These are phyloP conservation scores for Stephanodiscus triporus DNA, from an alignment of 108 stramenopile species.

Conservation along the genomic window DNA sequence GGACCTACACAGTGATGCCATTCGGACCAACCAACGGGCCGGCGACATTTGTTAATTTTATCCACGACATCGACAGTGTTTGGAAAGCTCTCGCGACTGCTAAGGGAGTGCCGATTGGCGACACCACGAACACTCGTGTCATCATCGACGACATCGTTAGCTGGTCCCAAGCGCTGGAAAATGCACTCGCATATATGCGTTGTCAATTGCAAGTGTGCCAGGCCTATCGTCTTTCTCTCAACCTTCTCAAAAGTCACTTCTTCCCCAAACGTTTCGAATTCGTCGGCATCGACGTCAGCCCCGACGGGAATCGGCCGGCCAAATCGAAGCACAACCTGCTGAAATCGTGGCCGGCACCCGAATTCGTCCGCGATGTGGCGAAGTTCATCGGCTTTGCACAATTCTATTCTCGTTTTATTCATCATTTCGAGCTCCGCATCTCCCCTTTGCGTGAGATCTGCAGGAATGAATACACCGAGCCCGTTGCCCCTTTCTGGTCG, in stretches of 20 bases:
- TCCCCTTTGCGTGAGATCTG: not conserved
- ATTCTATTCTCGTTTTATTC: not conserved
- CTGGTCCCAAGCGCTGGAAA: not conserved
- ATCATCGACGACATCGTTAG: conserved; percentile 1
- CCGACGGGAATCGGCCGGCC: not conserved
- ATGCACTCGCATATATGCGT: not conserved
- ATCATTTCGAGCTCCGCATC: not conserved
- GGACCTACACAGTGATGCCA: conserved; percentile 5
- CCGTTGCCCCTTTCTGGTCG: not conserved
- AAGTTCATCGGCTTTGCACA: not conserved
- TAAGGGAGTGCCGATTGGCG: no score
- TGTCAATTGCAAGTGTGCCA: not conserved
- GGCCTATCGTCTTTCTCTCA: not conserved
- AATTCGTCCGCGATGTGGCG: not conserved
- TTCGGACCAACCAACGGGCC: not conserved
- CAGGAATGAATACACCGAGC: not conserved
- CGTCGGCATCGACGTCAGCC: not conserved
- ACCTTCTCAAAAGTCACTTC: not conserved
- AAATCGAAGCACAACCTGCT: not conserved
- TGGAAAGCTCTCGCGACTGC: not conserved
- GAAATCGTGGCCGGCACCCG: not conserved
- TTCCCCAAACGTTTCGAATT: conserved; percentile 1
- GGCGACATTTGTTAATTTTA: not conserved
- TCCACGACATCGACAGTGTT: not conserved
- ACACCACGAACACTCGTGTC: not conserved